Base-by-base conservation (phyloP, 129 eudicot genomes). In the Chrysanthemum lavandulifolium region DNA sequence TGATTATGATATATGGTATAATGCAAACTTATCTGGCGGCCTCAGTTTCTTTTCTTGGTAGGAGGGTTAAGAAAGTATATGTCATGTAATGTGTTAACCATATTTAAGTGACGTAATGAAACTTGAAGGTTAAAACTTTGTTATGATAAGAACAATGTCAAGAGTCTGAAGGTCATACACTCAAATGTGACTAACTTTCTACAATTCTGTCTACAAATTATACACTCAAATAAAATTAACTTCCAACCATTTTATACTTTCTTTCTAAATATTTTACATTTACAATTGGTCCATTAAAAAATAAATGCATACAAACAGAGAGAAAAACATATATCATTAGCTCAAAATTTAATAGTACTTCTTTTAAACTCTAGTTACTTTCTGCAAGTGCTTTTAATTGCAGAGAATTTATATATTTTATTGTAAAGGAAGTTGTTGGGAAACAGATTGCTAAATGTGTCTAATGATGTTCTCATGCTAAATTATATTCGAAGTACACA, bases 1-100 rank as follows among this genome's bases (percentile, higher is more conserved):
- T 76, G 73, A 67, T 60, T 76, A 76, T 67, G 53, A 59, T 48
- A 75, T 57, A 67, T 16, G 58, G 56, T 67, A 66, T 67, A 76
- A 76, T 76, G 74, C 11, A 73, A 62, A 53, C 61, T 36, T 25
- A 69, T 69, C 11, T 69, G 73, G 45, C 16, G 73, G 45, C 16
- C 45, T 61, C n/a, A 48, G 15, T 1, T 61, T 61, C 61, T 25
- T 61, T 49, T 73, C 14, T 73, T 61, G 29, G 77, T 49, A 25
- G 77, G 68, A 13, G 19, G 55, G 56, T 72, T 47, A 60, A 48
- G 57, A 72, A 23, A 15, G 15, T 11, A 59, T 18, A 55, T 47
- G 45, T 33, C 51, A 0, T 36, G 43, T 36, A 60, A 60, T 25
- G 43, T 60, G 12, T 16, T 18, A 57, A 7, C 29, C 62, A 5